Base-by-base conservation (phyloP, 805 yeast species). In the Lachancea waltii region DNA sequence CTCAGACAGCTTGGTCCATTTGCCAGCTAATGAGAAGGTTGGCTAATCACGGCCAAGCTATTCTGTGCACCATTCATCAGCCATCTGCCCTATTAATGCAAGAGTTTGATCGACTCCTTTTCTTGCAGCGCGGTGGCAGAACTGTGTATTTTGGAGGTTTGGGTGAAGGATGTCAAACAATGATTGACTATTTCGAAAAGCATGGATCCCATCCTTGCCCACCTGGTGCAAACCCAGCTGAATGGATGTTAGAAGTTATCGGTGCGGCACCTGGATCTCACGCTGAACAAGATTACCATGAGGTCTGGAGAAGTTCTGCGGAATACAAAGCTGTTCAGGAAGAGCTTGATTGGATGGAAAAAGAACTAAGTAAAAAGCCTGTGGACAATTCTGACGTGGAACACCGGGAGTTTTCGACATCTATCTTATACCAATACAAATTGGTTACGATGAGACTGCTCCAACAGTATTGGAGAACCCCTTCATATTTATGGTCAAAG, bases 221-320 rank as follows among this genome's bases (percentile, higher is more conserved):
- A 15, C 63, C 68, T 5, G 68, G 69, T 29, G 86, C 85, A 4
- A 83, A 83, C 48, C 92, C 90, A 22, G 90, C 89, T 10, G 95
- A 85, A 65, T 86, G 94, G 92, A 86, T 86, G 95, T 68, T 86
- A 62, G 82, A 82, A 45, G 83, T 79, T 46, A 81, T 81, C 51
- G 87, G 89, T 52, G 87, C 87, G 38, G 86, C 87, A 24, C 87
- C 87, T 5, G 87, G 86, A 37, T 75, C 85, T 24, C 80, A 76
- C 49, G 83, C 86, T 14, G 68, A 68, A 33, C 83, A 78, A 60
- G 84, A 82, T 58, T 82, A 79, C 52, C 69, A 75, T 53, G 80
- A 82, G 53, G 85, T 81, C 34, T 85, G 96, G 95, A 62, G 72
- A 57, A 69, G 71, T 33, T 84, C 95, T 25, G 60, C 61, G 0